Conservation (phyloP, 345 rosid genomes). For the Viola odorata region DNA sequence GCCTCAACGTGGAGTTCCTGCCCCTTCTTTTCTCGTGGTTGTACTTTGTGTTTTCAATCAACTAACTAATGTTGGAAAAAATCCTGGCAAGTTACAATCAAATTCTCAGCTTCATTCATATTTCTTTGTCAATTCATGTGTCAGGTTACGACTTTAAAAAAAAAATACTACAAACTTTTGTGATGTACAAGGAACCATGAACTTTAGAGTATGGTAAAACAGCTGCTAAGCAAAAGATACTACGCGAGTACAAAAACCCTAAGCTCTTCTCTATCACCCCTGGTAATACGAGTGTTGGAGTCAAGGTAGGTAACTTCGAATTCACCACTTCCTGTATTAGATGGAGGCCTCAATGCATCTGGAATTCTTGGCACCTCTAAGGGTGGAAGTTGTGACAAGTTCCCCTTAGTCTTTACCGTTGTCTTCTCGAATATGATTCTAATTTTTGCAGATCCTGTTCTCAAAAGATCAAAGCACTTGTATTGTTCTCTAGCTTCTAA, state of each 20-base stretch:
- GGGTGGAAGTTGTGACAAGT: constrained; percentile 67
- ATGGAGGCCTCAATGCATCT: constrained; percentile 53
- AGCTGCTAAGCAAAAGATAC: constrained; percentile 7
- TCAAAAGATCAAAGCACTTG: constrained; percentile 3
- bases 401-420: constrained; percentile 65
- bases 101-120: too few relatives aligned
- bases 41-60: too few relatives aligned
- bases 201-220: too few relatives aligned
- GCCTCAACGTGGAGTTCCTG: too few relatives aligned
- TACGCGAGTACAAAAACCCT: constrained; percentile 65
- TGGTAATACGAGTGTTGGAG: constrained; percentile 59
- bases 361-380: constrained; percentile 75
- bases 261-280: constrained; percentile 85
- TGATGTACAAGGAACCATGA: constrained; percentile 1
- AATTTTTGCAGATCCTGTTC: constrained; percentile 63
- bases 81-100: too few relatives aligned
- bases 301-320: constrained; percentile 78
- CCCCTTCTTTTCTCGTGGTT: too few relatives aligned
- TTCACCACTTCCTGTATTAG: constrained; percentile 62
- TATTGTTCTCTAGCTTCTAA: neutral
- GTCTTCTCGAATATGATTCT: constrained; percentile 75
- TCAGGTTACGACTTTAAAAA: too few relatives aligned
- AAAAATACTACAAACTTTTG: too few relatives aligned
- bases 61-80: too few relatives aligned
- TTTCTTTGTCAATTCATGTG: too few relatives aligned